phyloP scores from a whole-genome alignment of 2,329 filamentous ascomycete genomes.

The Orbilia brochopaga region DNA sequence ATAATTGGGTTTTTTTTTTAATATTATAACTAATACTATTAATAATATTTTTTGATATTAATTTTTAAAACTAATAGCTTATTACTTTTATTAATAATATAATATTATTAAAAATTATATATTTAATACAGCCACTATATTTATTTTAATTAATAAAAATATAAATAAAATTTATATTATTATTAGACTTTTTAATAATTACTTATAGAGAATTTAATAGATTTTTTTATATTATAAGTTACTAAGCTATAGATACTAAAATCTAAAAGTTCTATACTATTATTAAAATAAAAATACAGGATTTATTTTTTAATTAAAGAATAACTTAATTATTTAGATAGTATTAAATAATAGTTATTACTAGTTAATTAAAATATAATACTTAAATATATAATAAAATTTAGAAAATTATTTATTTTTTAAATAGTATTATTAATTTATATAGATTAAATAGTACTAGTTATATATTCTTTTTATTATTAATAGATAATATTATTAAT shows the following conservation, averaged over 20 bases:
- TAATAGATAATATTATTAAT: too few species aligned
- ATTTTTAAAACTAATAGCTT: background rate
- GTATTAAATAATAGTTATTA: background rate
- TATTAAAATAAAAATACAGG: conserved; percentile 5
- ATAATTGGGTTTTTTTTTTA: too few species aligned
- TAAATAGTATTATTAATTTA: background rate
- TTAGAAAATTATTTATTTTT: background rate
- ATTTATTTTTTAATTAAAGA: background rate
- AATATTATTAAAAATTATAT: background rate
- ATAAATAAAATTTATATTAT: too few species aligned
- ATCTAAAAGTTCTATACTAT: background rate
- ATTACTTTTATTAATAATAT: background rate
- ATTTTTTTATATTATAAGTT: too few species aligned
- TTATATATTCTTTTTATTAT: background rate
- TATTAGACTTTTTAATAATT: too few species aligned
- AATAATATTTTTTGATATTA: too few species aligned
- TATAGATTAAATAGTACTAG: background rate
- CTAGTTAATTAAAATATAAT: background rate
- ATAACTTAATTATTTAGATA: background rate
- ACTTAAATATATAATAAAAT: conserved; percentile 8
- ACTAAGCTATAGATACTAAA: conserved; percentile 9
- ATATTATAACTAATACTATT: too few species aligned
- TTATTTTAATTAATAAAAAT: background rate
- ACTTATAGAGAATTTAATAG: too few species aligned
- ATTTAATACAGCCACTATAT: background rate